Conservation (phyloP, 257 asterid genomes). For the Plantago major region DNA sequence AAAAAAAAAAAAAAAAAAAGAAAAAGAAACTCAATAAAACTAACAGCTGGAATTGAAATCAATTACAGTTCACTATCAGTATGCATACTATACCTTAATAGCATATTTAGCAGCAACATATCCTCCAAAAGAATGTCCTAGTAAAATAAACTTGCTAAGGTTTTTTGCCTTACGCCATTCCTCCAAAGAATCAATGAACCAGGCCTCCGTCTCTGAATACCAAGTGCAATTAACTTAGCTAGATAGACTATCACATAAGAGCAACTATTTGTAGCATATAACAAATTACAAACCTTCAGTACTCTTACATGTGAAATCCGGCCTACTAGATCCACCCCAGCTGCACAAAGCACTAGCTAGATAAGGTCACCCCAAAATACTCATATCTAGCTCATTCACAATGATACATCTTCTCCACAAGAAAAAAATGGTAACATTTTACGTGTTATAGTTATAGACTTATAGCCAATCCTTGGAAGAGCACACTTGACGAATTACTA, state of each 20-base stretch:
- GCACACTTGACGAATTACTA: too few species aligned
- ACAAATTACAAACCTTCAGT: conserved; percentile 68
- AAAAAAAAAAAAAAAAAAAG: conserved; percentile 15
- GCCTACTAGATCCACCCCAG: conserved; percentile 99
- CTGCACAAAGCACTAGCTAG: conserved; percentile 39
- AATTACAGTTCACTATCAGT: background rate
- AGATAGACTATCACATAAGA: background rate
- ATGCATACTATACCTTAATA: conserved; percentile 49
- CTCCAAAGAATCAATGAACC: conserved; percentile 83
- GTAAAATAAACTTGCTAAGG: conserved; percentile 78
- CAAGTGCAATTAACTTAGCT: background rate
- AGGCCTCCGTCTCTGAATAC: conserved; percentile 76
- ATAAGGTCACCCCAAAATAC: too few species aligned
- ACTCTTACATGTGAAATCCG: conserved; percentile 94
- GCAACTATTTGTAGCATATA: background rate
- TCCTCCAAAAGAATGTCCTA: conserved; percentile 98
- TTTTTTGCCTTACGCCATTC: conserved; percentile 95
- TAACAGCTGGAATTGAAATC: conserved; percentile 13
- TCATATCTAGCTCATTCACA: too few species aligned
- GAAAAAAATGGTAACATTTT: too few species aligned
- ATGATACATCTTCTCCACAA: too few species aligned
- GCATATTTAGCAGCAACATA: conserved; percentile 94
- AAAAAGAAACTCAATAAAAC: conserved; percentile 19
- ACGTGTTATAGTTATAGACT: too few species aligned
- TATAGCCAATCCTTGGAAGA: too few species aligned